Base-by-base conservation (phyloP, 2,329 filamentous ascomycete genomes). In the Ophiocordyceps camponoti-saundersi region DNA sequence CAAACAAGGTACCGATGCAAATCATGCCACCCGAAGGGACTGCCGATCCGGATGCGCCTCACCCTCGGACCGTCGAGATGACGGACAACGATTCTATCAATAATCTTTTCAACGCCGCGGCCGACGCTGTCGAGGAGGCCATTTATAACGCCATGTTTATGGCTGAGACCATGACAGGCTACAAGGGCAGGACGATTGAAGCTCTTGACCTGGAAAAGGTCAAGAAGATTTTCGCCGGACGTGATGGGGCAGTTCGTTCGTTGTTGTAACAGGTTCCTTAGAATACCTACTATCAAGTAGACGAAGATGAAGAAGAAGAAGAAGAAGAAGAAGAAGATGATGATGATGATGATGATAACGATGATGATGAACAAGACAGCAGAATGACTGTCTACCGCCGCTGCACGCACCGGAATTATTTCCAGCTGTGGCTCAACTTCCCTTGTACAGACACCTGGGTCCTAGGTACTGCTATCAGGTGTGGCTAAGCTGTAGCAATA, bases 131-230 rank as follows among this genome's bases (percentile, higher is more conserved):
- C 0, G 78, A 83, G 54, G 79, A 84, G 59, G 71, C 77, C 1
- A 80, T 83, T 47, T 73, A 79, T 51, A 83, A 84, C 56, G 70
- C 72, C 0, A 59, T 82, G 10, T 79, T 70, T 50, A 79, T 73
- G 64, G 76, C 77, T 1, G 71, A 77, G 53, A 74, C 71, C 0
- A 73, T 79, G 65, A 68, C 65, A 1, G 77, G 77, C 0, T 67
- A 70, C 49, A 63, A 68, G 45, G 73, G 69, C 1, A 58, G 63
- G 8, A 70, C 56, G 23, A 61, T 77, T 1, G 69, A 75, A 44
- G 73, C 67, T 0, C 56, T 76, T 44, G 68, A 71, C 16, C 56
- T 74, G 45, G 65, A 67, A 10, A 60, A 58, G 49, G 60, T 74
- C 1, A 70, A 65, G 53, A 59, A 65, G 3, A 65, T 76, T 36